Evolutionary conservation across 2,329 filamentous ascomycete species (phyloP).

Genomic region (Chaetomium sp.): DNA sequence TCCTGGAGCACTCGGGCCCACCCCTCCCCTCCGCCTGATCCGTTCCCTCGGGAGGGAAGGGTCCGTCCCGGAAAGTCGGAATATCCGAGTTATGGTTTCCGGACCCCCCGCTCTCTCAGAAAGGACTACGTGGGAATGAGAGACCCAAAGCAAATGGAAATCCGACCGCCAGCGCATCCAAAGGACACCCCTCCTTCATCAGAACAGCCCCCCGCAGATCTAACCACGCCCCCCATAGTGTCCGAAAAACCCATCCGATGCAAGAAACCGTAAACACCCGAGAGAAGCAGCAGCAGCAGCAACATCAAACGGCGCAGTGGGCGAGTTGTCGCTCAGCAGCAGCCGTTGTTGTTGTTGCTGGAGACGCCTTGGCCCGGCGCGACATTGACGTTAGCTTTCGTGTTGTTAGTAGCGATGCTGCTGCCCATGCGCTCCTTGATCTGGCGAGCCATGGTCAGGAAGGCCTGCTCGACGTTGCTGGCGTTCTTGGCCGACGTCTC

Average conservation of each 20-base stretch:
- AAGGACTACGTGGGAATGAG: constrained; percentile 1
- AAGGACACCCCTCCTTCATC: constrained; percentile 15
- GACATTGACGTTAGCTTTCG: constrained; percentile 97
- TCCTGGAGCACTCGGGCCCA: constrained; percentile 15
- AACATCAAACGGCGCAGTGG: constrained; percentile 18
- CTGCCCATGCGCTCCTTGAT: constrained; percentile 99
- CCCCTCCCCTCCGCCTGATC: neutral
- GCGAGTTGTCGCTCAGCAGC: constrained; percentile 38
- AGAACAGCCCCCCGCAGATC: constrained; percentile 26
- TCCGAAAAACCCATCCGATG: constrained; percentile 34
- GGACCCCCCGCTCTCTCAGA: neutral
- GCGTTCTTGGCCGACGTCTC: constrained; percentile 99
- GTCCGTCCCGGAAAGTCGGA: neutral
- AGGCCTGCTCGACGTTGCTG: constrained; percentile 98
- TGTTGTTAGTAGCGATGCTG: constrained; percentile 91
- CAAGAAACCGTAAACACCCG: constrained; percentile 35
- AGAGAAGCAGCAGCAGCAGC: constrained; percentile 28
- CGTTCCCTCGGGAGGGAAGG: neutral
- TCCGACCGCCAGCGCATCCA: constrained; percentile 15
- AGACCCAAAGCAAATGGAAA: constrained; percentile 6
- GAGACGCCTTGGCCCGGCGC: constrained; percentile 93
- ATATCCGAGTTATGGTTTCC: neutral
- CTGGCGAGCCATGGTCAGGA: constrained; percentile 99
- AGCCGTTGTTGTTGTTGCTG: constrained; percentile 41
- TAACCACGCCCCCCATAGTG: constrained; percentile 31